A percentile compares a stretch with the other conserved stretches of the same genome.
Evolutionary conservation across 371 early-diverging fungal species (phyloP).

Genomic region (Actinomortierella ambigua): DNA sequence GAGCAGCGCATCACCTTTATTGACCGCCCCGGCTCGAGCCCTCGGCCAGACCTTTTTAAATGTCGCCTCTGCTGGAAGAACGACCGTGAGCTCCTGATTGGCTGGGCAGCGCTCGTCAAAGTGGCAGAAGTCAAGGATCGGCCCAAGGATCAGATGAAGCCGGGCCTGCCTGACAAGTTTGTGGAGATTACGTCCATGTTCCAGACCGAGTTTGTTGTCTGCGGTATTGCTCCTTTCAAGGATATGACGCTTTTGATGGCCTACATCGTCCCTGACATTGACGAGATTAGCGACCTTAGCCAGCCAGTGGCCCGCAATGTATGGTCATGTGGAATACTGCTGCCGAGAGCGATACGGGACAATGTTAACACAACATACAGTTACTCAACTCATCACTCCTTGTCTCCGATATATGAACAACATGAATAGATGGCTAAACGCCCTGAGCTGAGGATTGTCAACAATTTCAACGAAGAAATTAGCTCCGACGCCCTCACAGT

Average conservation of each 20-base stretch:
- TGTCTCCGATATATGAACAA: background rate
- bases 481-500: conserved; percentile 86
- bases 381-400: conserved; percentile 1
- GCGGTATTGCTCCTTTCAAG: conserved; percentile 86
- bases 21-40: conserved; percentile 77
- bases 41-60: conserved; percentile 86
- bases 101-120: conserved; percentile 94
- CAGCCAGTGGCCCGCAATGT: conserved; percentile 19
- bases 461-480: conserved; percentile 77
- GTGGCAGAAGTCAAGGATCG: conserved; percentile 74
- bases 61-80: conserved; percentile 89
- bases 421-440: conserved; percentile 56
- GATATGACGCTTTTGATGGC: conserved; percentile 79
- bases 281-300: conserved; percentile 32
- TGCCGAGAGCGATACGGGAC: background rate
- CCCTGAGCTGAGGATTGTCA: conserved; percentile 91
- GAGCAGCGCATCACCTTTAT: conserved; percentile 83
- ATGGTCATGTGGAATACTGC: background rate
- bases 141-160: conserved; percentile 33
- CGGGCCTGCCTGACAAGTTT: conserved; percentile 58
- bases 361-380: background rate
- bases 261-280: conserved; percentile 59
- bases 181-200: conserved; percentile 84
- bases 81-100: conserved; percentile 77
- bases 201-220: conserved; percentile 86